Base-by-base conservation (phyloP, 768 basidiomycete genomes). In the Suillus paluster region DNA sequence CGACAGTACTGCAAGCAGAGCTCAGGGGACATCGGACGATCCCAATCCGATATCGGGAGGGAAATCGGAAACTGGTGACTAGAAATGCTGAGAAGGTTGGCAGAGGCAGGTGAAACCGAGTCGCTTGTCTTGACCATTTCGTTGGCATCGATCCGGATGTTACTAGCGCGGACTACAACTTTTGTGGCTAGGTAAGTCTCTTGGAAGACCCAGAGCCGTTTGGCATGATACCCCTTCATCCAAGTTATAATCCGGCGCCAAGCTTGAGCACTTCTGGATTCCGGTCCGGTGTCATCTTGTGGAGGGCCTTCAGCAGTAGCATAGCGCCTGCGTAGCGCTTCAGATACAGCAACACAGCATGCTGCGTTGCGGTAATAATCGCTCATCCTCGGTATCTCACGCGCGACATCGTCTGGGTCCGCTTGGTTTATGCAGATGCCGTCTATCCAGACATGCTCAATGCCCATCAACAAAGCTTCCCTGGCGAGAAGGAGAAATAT, bases 171-270 rank as follows among this genome's bases (percentile, higher is more conserved):
- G 19, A 50, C 49, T n/a, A 50, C 27, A 30, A 50, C 49, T 12
- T n/a, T 50, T 50, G 0, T 19, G 10, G 49, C 27, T 27, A 50
- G 30, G 27, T 50, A 50, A 11, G 49, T 50, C 49, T 50, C 49
- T 19, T 50, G 49, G 6, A 50, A 50, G 27, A 50, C 49, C 49
- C 49, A 50, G 5, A 50, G 10, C 19, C 49, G 19, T n/a, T 50
- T 50, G 19, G 49, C 49, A 50, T 50, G 49, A n/a, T n/a, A 50
- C 2, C 49, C 49, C 27, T 50, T 30, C 49, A 30, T 50, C 49
- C 49, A 50, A 30, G 49, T 50, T 50, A 50, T 30, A 50, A 50
- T n/a, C 49, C 49, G 30, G 19, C 27, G 27, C 49, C 49, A 50
- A 19, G 49, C 19, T 50, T n/a, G 27, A 1, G 19, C 11, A 11